These are phyloP conservation scores for Plasmodium fragile DNA, from an alignment of 169 alveolate species.

Conservation along the genomic window DNA sequence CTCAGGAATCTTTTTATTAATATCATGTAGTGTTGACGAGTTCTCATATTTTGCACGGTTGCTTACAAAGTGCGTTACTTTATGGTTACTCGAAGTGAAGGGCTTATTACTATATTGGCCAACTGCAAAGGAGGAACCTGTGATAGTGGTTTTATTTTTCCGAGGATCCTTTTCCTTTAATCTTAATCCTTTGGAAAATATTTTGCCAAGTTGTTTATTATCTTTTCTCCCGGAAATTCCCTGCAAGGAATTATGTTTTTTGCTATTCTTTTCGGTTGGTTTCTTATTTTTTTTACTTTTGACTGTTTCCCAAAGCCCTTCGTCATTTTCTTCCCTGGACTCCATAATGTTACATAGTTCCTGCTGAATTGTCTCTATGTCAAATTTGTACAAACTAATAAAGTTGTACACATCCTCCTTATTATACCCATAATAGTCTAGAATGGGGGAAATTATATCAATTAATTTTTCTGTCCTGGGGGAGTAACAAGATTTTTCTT, in stretches of 20 bases:
- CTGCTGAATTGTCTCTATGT: conserved; percentile 61
- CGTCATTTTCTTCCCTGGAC: conserved; percentile 71
- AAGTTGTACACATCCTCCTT: conserved; percentile 68
- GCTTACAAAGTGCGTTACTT: conserved; percentile 13
- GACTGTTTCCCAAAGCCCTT: conserved; percentile 67
- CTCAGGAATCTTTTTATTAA: conserved; percentile 43
- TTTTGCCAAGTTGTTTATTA: conserved; percentile 23
- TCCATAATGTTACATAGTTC: conserved; percentile 74
- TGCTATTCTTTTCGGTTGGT: conserved; percentile 29
- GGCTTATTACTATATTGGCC: conserved; percentile 15
- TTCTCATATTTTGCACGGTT: conserved; percentile 25
- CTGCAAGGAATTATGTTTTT: conserved; percentile 27
- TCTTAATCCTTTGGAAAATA: conserved; percentile 65
- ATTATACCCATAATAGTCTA: conserved; percentile 73
- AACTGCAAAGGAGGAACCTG: background rate
- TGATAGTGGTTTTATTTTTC: conserved; percentile 25
- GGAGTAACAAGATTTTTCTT: conserved; percentile 68
- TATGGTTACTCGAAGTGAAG: conserved; percentile 14
- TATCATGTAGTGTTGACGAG: conserved; percentile 11
- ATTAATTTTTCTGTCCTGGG: conserved; percentile 74
- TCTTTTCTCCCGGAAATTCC: conserved; percentile 23
- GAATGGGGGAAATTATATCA: conserved; percentile 70
- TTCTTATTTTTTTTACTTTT: conserved; percentile 64
- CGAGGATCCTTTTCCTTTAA: conserved; percentile 31
- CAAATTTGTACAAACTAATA: conserved; percentile 67